A percentile compares a stretch with the other conserved stretches of the same genome.
phyloP scores from a whole-genome alignment of 179 eudicot genomes.

The Drosera spatulata region DNA sequence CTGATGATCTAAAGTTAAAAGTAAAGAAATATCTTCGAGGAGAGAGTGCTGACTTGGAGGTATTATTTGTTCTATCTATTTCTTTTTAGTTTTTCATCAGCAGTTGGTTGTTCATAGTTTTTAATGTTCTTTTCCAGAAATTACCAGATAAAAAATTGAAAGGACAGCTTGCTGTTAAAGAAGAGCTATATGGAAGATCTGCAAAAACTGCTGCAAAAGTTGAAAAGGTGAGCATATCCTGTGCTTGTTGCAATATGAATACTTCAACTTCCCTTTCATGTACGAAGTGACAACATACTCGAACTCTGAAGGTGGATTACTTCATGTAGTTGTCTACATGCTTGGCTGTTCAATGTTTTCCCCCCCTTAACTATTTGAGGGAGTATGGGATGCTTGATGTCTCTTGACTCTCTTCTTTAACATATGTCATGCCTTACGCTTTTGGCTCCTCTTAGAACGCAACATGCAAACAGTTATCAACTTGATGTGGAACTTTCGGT shows the following conservation, averaged over 20 bases:
- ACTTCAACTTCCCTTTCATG: background rate
- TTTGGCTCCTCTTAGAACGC: too few species aligned
- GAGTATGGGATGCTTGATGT: too few species aligned
- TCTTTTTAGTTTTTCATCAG: background rate
- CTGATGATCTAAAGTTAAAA: constrained; percentile 38
- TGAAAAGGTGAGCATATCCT: constrained; percentile 51
- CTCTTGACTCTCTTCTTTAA: too few species aligned
- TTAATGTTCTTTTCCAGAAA: constrained; percentile 24
- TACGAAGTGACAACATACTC: too few species aligned
- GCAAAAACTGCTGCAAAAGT: constrained; percentile 68
- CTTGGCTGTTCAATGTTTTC: too few species aligned
- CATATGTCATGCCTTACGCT: too few species aligned
- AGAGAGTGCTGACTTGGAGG: constrained; percentile 62
- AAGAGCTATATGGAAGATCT: constrained; percentile 55
- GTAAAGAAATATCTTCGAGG: constrained; percentile 81
- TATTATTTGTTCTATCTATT: constrained; percentile 9
- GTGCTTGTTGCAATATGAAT: background rate
- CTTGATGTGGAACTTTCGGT: too few species aligned
- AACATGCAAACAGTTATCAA: too few species aligned
- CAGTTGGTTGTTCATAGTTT: background rate
- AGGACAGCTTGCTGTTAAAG: constrained; percentile 72
- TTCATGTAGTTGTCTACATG: too few species aligned
- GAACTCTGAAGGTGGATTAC: too few species aligned
- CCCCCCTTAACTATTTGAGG: too few species aligned
- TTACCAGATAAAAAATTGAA: constrained; percentile 77